A percentile compares a stretch with the other conserved stretches of the same genome.
phyloP scores from a whole-genome alignment of 2,329 filamentous ascomycete species.

The Fusarium denticulatum region DNA sequence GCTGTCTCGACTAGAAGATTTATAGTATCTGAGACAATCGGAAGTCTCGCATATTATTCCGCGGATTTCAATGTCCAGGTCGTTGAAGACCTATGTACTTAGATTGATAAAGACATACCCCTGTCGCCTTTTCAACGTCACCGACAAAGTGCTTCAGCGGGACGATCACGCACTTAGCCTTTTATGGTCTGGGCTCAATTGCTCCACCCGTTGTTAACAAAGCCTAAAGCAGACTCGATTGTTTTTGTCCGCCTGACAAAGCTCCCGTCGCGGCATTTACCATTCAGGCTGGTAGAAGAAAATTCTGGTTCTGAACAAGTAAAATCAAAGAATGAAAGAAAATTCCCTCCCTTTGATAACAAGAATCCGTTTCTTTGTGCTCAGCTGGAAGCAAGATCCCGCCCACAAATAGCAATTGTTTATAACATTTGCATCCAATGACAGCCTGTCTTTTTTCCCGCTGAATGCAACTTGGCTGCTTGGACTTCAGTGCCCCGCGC shows the following conservation, averaged over 20 bases:
- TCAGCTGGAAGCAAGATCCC: background rate
- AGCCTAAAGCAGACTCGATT: background rate
- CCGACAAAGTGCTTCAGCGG: constrained; percentile 5
- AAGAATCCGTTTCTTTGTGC: background rate
- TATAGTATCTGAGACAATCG: background rate
- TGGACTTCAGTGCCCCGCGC: constrained; percentile 25
- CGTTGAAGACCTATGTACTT: background rate
- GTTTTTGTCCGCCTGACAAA: constrained; percentile 12
- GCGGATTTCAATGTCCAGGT: background rate
- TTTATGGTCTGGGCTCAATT: background rate
- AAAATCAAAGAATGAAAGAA: background rate
- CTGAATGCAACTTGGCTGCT: background rate
- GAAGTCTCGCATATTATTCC: background rate
- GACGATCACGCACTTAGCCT: constrained; percentile 21
- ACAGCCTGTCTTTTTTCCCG: background rate
- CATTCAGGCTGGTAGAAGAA: constrained; percentile 1
- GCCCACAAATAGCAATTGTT: background rate
- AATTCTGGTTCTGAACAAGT: constrained; percentile 3
- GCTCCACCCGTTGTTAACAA: background rate
- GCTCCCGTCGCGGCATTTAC: constrained; percentile 9
- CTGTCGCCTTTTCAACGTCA: constrained; percentile 7
- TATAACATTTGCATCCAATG: background rate
- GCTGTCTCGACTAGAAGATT: background rate
- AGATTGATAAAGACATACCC: constrained; percentile 35
- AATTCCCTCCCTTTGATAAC: rapidly evolving